These are phyloP conservation scores for Azolla pinnata DNA, from an alignment of 75 land plant species.

Conservation along the genomic window DNA sequence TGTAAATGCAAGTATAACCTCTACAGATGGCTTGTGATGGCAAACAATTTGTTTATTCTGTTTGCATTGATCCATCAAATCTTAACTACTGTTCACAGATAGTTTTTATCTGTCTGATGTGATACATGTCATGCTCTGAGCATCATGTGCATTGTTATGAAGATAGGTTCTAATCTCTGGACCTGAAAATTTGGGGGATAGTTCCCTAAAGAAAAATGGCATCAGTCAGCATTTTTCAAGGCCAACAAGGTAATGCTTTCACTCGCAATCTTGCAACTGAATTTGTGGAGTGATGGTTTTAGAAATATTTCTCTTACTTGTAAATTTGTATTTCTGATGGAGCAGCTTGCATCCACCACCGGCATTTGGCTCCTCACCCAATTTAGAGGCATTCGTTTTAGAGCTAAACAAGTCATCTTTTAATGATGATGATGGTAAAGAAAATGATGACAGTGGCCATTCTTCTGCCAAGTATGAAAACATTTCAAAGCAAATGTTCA, in stretches of 20 bases:
- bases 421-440: slow-evolving; percentile 28
- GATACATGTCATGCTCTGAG: too few relatives aligned
- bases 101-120: too few relatives aligned
- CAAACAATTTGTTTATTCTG: too few relatives aligned
- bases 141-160: background rate
- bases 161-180: background rate
- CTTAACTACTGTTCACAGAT: too few relatives aligned
- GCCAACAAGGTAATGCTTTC: background rate
- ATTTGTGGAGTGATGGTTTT: background rate
- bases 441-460: slow-evolving; percentile 21
- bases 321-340: background rate
- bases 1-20: background rate
- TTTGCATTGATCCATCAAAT: too few relatives aligned
- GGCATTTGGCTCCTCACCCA: slow-evolving; percentile 90
- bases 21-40: too few relatives aligned
- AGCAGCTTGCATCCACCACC: slow-evolving; percentile 49
- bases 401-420: slow-evolving; percentile 43
- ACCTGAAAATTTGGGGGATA: background rate
- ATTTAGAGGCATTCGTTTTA: slow-evolving; percentile 76
- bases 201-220: too few relatives aligned
- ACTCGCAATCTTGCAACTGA: too few relatives aligned
- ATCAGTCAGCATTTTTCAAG: too few relatives aligned
- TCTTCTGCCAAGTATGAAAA: slow-evolving; percentile 24
- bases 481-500: background rate
- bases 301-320: background rate